These are phyloP conservation scores for Fusarium sp. DNA, from an alignment of 2,329 filamentous ascomycete species.

Conservation along the genomic window DNA sequence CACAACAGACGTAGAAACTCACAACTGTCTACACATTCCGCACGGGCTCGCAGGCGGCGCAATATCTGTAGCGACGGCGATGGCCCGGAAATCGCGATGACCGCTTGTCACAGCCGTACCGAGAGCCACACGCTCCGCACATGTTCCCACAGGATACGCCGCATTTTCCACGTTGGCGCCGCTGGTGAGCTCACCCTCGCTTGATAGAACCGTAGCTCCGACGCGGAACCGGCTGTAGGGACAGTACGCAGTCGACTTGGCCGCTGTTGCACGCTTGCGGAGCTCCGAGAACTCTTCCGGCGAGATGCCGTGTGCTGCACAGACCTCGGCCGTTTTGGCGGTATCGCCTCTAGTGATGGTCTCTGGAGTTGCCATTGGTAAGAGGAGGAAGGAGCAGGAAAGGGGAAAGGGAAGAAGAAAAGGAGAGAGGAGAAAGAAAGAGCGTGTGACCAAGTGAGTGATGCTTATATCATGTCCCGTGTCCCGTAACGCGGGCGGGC, in stretches of 20 bases:
- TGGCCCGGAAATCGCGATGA: slow-evolving; percentile 72
- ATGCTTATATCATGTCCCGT: slow-evolving; percentile 27
- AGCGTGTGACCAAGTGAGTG: not conserved
- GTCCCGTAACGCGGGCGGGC: slow-evolving; percentile 28
- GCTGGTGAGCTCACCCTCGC: slow-evolving; percentile 54
- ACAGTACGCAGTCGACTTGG: slow-evolving; percentile 87
- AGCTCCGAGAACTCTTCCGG: slow-evolving; percentile 73
- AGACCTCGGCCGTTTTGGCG: slow-evolving; percentile 44
- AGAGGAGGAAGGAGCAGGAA: not conserved
- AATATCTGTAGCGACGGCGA: slow-evolving; percentile 88
- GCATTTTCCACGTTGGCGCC: slow-evolving; percentile 97
- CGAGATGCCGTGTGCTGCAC: slow-evolving; percentile 61
- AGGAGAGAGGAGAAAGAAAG: not conserved
- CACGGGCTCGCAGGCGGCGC: slow-evolving; percentile 79
- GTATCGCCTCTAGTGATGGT: slow-evolving; percentile 46
- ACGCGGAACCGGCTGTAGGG: slow-evolving; percentile 94
- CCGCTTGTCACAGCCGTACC: slow-evolving; percentile 78
- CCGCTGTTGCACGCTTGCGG: slow-evolving; percentile 70
- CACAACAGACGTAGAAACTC: slow-evolving; percentile 50
- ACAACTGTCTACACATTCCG: slow-evolving; percentile 97
- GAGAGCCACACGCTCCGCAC: slow-evolving; percentile 91
- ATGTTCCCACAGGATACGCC: slow-evolving; percentile 92
- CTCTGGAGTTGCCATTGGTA: slow-evolving; percentile 34
- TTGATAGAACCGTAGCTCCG: slow-evolving; percentile 78
- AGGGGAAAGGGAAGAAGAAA: not conserved